phyloP scores from a whole-genome alignment of 2,329 filamentous ascomycete genomes.

The Aureobasidium sp. region DNA sequence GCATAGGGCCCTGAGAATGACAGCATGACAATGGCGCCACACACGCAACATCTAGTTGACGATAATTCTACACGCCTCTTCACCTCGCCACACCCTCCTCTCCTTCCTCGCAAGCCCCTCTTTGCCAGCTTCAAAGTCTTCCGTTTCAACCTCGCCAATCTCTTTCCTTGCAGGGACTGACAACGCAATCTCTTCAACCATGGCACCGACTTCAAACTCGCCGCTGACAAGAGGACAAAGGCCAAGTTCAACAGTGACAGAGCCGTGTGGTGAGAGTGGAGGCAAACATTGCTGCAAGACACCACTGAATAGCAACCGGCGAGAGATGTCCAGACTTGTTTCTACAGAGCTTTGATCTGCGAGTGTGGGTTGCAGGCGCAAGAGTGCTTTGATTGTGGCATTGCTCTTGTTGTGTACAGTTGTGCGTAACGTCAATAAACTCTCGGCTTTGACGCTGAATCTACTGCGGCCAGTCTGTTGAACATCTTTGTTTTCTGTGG shows the following conservation, averaged over 20 bases:
- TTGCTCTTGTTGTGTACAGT: constrained; percentile 65
- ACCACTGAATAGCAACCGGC: constrained; percentile 78
- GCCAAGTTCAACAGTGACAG: constrained; percentile 56
- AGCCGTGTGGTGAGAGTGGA: constrained; percentile 49
- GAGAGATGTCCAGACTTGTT: constrained; percentile 69
- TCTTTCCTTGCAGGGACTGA: background rate
- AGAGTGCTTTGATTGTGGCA: constrained; percentile 58
- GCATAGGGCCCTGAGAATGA: no score
- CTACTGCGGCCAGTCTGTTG: constrained; percentile 35
- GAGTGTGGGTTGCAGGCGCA: constrained; percentile 70
- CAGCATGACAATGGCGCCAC: no score
- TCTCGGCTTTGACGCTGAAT: constrained; percentile 46
- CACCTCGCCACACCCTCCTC: constrained; percentile 12
- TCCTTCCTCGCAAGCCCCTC: constrained; percentile 1
- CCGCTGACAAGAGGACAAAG: constrained; percentile 70
- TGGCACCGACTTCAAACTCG: constrained; percentile 72
- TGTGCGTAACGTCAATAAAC: constrained; percentile 63
- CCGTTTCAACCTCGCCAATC: background rate
- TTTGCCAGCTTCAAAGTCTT: constrained; percentile 2
- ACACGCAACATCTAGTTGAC: background rate
- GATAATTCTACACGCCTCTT: constrained; percentile 12
- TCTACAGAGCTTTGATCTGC: constrained; percentile 58
- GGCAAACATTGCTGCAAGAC: constrained; percentile 68
- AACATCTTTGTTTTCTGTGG: constrained; percentile 17
- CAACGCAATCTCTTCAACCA: constrained; percentile 64